These are phyloP conservation scores for Alternaria arbusti DNA, from an alignment of 2,329 filamentous ascomycete genomes.

Conservation along the genomic window DNA sequence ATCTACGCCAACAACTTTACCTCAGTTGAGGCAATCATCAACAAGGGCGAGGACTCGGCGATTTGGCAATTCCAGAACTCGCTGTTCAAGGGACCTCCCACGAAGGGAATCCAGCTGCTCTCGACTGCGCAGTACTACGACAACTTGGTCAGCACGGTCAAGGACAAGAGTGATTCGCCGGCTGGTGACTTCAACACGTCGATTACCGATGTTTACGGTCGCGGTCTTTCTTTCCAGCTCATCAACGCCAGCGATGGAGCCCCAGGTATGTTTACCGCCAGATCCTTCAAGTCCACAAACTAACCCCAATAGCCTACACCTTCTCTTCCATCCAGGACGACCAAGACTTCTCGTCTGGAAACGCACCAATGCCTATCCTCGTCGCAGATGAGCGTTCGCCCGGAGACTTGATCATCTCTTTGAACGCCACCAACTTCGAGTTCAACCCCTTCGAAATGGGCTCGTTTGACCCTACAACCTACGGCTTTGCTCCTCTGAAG, in stretches of 20 bases:
- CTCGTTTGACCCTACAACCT: slow-evolving; percentile 74
- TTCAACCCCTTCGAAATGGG: slow-evolving; percentile 84
- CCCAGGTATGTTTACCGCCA: slow-evolving; percentile 60
- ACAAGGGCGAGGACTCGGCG: slow-evolving; percentile 52
- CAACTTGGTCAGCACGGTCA: slow-evolving; percentile 64
- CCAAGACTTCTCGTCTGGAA: slow-evolving; percentile 66
- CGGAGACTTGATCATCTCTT: slow-evolving; percentile 64
- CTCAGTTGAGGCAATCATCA: slow-evolving; percentile 65
- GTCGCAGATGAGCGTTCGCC: slow-evolving; percentile 72
- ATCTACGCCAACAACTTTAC: slow-evolving; percentile 81
- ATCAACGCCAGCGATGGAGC: slow-evolving; percentile 78
- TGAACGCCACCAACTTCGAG: slow-evolving; percentile 79
- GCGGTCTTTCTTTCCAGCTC: slow-evolving; percentile 84
- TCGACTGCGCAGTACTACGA: slow-evolving; percentile 67
- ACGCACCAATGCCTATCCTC: slow-evolving; percentile 75
- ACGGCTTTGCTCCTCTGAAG: slow-evolving; percentile 72
- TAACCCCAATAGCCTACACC: slow-evolving; percentile 65
- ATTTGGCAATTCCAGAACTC: slow-evolving; percentile 70
- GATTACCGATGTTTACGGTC: slow-evolving; percentile 87
- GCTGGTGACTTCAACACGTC: slow-evolving; percentile 66
- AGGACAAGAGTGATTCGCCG: slow-evolving; percentile 67
- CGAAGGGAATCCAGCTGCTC: slow-evolving; percentile 59
- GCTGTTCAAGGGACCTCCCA: slow-evolving; percentile 65
- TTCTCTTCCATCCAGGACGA: slow-evolving; percentile 78
- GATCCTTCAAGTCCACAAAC: slow-evolving; percentile 71